phyloP scores from a whole-genome alignment of 495 filamentous ascomycete species.

The Penicillium simplicissimum region DNA sequence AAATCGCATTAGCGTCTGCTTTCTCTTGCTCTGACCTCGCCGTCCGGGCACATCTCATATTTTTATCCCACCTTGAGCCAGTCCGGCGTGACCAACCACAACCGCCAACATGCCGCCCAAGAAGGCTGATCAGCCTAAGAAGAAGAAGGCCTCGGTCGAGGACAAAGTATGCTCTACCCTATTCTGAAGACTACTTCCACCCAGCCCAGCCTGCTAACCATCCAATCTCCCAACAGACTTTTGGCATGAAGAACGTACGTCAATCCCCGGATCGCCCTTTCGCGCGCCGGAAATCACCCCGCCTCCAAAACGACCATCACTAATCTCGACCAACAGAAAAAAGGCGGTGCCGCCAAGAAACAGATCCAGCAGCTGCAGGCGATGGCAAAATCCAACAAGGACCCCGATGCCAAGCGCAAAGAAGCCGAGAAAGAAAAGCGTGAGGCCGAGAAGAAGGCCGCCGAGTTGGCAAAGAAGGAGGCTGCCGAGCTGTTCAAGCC shows the following conservation, averaged over 20 bases:
- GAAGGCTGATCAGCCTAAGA: slow-evolving; percentile 62
- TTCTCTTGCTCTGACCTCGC: slow-evolving; percentile 2
- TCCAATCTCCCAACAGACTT: slow-evolving; percentile 55
- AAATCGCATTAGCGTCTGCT: slow-evolving; percentile 25
- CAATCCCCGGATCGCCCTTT: slow-evolving; percentile 10
- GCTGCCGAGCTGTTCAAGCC: slow-evolving; percentile 88
- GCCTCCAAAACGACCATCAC: slow-evolving; percentile 16
- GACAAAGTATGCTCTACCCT: slow-evolving; percentile 64
- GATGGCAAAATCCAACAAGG: slow-evolving; percentile 69
- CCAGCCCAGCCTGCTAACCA: slow-evolving; percentile 17
- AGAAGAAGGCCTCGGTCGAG: slow-evolving; percentile 75
- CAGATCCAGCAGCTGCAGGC: slow-evolving; percentile 79
- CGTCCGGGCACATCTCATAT: slow-evolving; percentile 26
- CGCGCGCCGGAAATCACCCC: slow-evolving; percentile 12
- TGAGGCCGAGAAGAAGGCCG: slow-evolving; percentile 85
- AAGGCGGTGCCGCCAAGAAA: slow-evolving; percentile 85
- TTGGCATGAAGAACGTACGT: slow-evolving; percentile 96
- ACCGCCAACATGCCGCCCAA: slow-evolving; percentile 85
- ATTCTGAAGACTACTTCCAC: not conserved
- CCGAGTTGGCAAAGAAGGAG: slow-evolving; percentile 76
- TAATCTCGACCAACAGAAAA: slow-evolving; percentile 62
- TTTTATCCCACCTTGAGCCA: slow-evolving; percentile 21
- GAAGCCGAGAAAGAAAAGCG: slow-evolving; percentile 84
- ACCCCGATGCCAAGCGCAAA: slow-evolving; percentile 81
- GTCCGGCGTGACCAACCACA: slow-evolving; percentile 20